A percentile compares a stretch with the other conserved stretches of the same genome.
Conservation (phyloP, 495 filamentous ascomycete species). For the Podospora tetraspora region DNA sequence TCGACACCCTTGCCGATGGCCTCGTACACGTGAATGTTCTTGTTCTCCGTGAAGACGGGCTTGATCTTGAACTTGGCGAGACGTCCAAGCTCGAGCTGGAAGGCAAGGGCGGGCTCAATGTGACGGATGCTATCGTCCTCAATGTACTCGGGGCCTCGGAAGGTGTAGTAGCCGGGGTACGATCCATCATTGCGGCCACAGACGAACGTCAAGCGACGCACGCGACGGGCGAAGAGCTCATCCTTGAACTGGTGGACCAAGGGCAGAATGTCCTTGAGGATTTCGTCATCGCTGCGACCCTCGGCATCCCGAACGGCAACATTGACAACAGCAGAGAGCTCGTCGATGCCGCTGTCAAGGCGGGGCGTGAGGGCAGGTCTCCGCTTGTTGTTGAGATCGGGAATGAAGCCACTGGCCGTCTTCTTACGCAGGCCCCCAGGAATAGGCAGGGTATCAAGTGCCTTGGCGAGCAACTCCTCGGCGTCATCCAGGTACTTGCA, state of each 20-base stretch:
- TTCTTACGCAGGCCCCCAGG: constrained; percentile 37
- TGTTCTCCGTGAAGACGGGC: constrained; percentile 97
- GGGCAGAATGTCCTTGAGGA: constrained; percentile 64
- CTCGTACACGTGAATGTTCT: constrained; percentile 98
- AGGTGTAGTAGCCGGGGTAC: constrained; percentile 96
- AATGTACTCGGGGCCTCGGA: constrained; percentile 82
- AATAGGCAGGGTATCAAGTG: constrained; percentile 73
- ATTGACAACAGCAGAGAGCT: constrained; percentile 85
- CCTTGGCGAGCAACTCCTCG: constrained; percentile 75
- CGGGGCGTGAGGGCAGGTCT: constrained; percentile 44
- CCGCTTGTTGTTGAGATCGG: constrained; percentile 69
- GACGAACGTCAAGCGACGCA: constrained; percentile 92
- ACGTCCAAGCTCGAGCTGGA: constrained; percentile 93
- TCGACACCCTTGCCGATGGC: constrained; percentile 89
- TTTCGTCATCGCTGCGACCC: constrained; percentile 75
- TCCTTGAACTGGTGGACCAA: constrained; percentile 78
- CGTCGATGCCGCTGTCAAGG: constrained; percentile 50
- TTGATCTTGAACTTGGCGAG: constrained; percentile 96
- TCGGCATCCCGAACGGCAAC: constrained; percentile 89
- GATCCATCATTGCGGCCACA: constrained; percentile 92
- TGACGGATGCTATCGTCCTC: constrained; percentile 96
- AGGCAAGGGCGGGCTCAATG: constrained; percentile 90
- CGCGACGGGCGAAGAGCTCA: constrained; percentile 70
- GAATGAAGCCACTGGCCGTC: constrained; percentile 53
- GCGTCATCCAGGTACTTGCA: constrained; percentile 89